Base-by-base conservation (phyloP, 768 basidiomycete genomes). In the Amanita subjunquillea region DNA sequence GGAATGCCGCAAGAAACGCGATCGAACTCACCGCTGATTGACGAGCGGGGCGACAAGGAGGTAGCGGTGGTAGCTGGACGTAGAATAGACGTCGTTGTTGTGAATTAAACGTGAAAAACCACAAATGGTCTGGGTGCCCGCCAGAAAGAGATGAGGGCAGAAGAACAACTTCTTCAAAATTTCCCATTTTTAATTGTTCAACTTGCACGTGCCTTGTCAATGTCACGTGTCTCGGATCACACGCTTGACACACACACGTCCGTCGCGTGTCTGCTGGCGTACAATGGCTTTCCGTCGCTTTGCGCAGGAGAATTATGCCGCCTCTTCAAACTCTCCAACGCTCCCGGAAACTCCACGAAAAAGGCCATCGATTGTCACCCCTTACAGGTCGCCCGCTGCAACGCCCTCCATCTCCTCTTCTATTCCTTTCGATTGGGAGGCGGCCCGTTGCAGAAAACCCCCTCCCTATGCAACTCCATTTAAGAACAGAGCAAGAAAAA, bases 391-490 rank as follows among this genome's bases (percentile, higher is more conserved):
- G 8, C 87, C 77, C 3, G 79, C 78, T 34, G 67, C 76, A 2
- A 82, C 84, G 0, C 82, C 86, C 3, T 91, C 89, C 3, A 72
- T 86, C 44, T 87, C 88, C 4, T 83, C 85, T 1, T 83, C 85
- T 6, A 66, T 75, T 7, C 85, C 89, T 0, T 92, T 92, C 60
- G 89, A 92, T 69, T 91, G 90, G 90, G 84, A 87, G 29, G 89
- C 90, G 0, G 90, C 82, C 10, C 74, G 84, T n/a, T 74, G 79
- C 0, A 72, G 77, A 47, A 74, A 73, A 55, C 82, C 86, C 3
- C 79, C 89, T 3, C 89, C 89, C 3, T 91, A 85, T 72, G 72
- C 71, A 2, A 81, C 82, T 0, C 86, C 86, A 2, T 62, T 73
- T 6, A 67, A 68, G 48, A 72, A 62, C 48, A 79, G 75, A 62